Base-by-base conservation (phyloP, 495 filamentous ascomycete species). In the Xylaria scruposa region DNA sequence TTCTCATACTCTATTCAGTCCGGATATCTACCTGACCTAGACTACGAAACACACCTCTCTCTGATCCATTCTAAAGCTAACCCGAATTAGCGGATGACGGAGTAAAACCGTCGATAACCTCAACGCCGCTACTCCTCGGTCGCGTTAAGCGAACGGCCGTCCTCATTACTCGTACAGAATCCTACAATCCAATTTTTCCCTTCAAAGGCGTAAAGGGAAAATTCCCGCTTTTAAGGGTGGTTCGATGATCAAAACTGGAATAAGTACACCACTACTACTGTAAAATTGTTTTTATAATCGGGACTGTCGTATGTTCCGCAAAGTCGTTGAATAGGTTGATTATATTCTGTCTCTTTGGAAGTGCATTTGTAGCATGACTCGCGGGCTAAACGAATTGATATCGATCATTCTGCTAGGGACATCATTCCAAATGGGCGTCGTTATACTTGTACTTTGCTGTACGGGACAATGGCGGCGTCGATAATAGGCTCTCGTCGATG, bases 391-490 rank as follows among this genome's bases (percentile, higher is more conserved):
- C 5, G 13, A 56, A 56, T 56, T 4, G 49, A 31, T 17, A 54
- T 29, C 12, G 24, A 29, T 6, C 51, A 4, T 26, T 54, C 21
- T 24, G 21, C 51, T 15, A 29, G 51, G 51, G 10, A 29, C 3
- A 13, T 29, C 3, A 12, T 56, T 56, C 17, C 4, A 31, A 56
- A 9, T 17, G 15, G 1, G 17, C 17, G 4, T 7, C 24, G 26
- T 56, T 56, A 56, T 31, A 56, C 26, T 17, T 60, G 58, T 2
- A 51, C 38, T 33, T 67, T 72, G 10, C 15, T 59, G 42, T 85
- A 87, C 8, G 85, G 84, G 64, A 87, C 85, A 62, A 87, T 82
- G n/a, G 85, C 86, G 77, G 88, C 88, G 70, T 89, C 87, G 64
- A 89, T 85, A 47, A 84, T 80, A 7, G 85, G 86, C 42, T 79